Evolutionary conservation across 768 basidiomycete genomes (phyloP).

Genomic region (Boletus tomentosulus): DNA sequence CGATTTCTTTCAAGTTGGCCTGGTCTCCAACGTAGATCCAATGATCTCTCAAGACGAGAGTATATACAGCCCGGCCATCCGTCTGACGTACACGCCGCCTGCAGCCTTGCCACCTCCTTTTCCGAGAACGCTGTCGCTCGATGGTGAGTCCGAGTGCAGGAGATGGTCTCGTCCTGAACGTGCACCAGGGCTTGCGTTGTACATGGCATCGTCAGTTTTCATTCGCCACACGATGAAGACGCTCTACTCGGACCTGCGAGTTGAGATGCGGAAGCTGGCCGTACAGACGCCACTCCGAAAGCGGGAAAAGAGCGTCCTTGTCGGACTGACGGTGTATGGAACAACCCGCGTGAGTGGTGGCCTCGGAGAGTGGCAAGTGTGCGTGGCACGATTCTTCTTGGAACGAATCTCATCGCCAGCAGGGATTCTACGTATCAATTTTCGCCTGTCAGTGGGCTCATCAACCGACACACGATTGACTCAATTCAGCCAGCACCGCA

Average conservation of each 20-base stretch:
- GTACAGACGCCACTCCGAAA: conserved; percentile 20
- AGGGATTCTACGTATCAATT: conserved; percentile 74
- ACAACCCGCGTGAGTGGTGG: conserved; percentile 60
- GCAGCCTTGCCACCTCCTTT: conserved; percentile 62
- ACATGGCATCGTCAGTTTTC: conserved; percentile 65
- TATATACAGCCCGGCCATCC: conserved; percentile 59
- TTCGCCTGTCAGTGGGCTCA: conserved; percentile 61
- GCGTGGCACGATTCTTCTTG: conserved; percentile 20
- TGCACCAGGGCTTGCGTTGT: conserved; percentile 59
- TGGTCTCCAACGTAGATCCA: conserved; percentile 53
- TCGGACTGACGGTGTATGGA: conserved; percentile 56
- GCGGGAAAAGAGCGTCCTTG: conserved; percentile 55
- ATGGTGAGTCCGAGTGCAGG: conserved; percentile 45
- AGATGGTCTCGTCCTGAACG: not conserved
- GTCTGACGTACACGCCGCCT: conserved; percentile 68
- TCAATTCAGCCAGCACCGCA: conserved; percentile 80
- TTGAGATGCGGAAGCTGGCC: conserved; percentile 50
- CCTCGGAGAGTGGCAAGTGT: conserved; percentile 71
- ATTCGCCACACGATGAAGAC: conserved; percentile 73
- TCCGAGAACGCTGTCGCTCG: conserved; percentile 62
- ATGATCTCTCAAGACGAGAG: conserved; percentile 33
- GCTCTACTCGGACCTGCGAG: conserved; percentile 60
- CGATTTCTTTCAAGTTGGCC: conserved; percentile 64
- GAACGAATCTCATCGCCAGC: conserved; percentile 3
- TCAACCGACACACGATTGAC: conserved; percentile 61